Percentiles rank a stretch among this genome's conserved stretches.
These are phyloP conservation scores for Fusarium subtropicale DNA, from an alignment of 2,329 filamentous ascomycete species.

Conservation along the genomic window DNA sequence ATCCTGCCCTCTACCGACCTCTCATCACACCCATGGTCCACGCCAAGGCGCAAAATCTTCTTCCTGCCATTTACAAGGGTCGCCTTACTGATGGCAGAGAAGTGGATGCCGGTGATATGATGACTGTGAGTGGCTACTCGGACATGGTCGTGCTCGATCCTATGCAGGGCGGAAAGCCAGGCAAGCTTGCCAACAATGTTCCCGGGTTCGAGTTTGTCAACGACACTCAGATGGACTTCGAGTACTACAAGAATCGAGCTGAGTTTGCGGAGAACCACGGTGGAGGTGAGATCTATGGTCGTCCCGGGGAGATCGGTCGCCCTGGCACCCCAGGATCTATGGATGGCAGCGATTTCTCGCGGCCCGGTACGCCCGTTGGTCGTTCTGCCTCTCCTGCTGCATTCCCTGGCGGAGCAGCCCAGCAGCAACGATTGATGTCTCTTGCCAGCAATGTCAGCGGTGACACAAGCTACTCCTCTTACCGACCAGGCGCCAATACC, in stretches of 20 bases:
- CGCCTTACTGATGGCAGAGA: constrained; percentile 76
- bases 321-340: constrained; percentile 71
- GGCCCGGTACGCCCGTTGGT: constrained; percentile 62
- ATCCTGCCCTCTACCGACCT: constrained; percentile 89
- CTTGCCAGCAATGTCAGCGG: constrained; percentile 40
- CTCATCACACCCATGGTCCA: constrained; percentile 96
- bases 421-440: constrained; percentile 46
- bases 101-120: constrained; percentile 65
- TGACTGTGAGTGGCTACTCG: constrained; percentile 78
- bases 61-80: constrained; percentile 88
- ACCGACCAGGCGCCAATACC: constrained; percentile 35
- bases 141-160: constrained; percentile 83
- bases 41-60: constrained; percentile 85
- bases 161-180: constrained; percentile 72
- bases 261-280: constrained; percentile 91
- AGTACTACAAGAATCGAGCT: constrained; percentile 88
- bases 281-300: constrained; percentile 77
- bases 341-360: constrained; percentile 59
- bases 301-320: constrained; percentile 67
- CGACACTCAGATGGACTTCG: constrained; percentile 87
- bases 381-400: constrained; percentile 45
- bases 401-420: constrained; percentile 49
- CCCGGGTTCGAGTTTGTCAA: constrained; percentile 91
- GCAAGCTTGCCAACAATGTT: constrained; percentile 58
- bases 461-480: constrained; percentile 49